phyloP scores from a whole-genome alignment of 176 grass and related monocot genomes.

The Alloteropsis semialata region DNA sequence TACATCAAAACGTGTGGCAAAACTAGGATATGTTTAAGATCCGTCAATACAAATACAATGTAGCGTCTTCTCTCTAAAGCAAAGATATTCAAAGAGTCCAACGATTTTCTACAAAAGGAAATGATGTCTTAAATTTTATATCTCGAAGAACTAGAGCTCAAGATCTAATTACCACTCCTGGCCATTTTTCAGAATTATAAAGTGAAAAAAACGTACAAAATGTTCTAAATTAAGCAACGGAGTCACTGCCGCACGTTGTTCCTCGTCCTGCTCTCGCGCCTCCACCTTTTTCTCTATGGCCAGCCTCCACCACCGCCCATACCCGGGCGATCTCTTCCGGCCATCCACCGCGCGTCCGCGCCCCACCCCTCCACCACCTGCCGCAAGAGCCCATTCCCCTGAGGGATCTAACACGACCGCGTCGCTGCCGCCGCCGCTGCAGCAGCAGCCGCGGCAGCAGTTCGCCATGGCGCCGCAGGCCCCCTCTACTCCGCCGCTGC shows the following conservation, averaged over 20 bases:
- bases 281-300: conserved; percentile 15
- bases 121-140: too few species aligned
- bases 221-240: conserved; percentile 19
- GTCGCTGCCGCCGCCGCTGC: not conserved
- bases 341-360: not conserved
- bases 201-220: not conserved
- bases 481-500: not conserved
- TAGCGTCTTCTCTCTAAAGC: too few species aligned
- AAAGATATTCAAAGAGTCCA: too few species aligned
- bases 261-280: not conserved
- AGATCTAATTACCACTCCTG: too few species aligned
- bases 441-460: not conserved
- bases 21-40: too few species aligned
- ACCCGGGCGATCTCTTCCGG: not conserved
- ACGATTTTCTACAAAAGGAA: too few species aligned
- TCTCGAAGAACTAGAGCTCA: too few species aligned
- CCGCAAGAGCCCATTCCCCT: not conserved
- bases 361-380: not conserved
- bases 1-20: too few species aligned
- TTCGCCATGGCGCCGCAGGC: conserved; percentile 5
- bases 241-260: not conserved
- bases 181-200: too few species aligned
- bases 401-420: not conserved
- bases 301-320: not conserved
- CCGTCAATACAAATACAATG: too few species aligned